Evolutionary conservation across 495 filamentous ascomycete genomes (phyloP).

Genomic region (Trichoderma gamsii): DNA sequence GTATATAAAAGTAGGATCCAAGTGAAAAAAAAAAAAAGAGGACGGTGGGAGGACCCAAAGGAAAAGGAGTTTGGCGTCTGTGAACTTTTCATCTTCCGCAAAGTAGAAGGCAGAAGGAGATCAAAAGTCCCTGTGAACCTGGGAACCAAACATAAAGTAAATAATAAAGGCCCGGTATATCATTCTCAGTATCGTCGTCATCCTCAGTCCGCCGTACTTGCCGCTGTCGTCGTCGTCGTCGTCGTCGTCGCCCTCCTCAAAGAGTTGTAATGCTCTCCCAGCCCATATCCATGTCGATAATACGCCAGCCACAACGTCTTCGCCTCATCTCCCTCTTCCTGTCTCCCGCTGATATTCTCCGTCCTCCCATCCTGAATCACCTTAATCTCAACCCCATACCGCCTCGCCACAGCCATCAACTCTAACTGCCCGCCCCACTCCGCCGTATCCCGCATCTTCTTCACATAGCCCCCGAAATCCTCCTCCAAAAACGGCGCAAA

Average conservation of each 20-base stretch:
- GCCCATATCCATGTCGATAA: constrained; percentile 83
- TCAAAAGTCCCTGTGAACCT: neutral
- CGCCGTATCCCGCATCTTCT: constrained; percentile 76
- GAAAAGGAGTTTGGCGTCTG: neutral
- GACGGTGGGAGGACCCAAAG: neutral
- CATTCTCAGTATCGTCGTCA: neutral
- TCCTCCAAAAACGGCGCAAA: constrained; percentile 72
- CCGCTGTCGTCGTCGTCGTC: constrained; percentile 17
- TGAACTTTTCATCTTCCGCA: neutral
- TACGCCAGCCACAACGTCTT: constrained; percentile 82
- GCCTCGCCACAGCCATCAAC: constrained; percentile 74
- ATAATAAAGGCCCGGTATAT: neutral
- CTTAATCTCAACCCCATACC: constrained; percentile 75
- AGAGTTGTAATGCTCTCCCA: constrained; percentile 97
- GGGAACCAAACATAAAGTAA: neutral
- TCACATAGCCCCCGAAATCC: constrained; percentile 63
- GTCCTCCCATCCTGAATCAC: constrained; percentile 79
- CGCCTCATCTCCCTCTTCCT: constrained; percentile 18
- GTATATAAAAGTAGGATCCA: neutral
- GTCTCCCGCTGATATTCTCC: constrained; percentile 59
- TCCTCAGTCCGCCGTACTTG: neutral
- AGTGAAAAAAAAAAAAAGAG: neutral
- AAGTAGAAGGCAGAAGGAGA: neutral
- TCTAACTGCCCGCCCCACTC: constrained; percentile 97
- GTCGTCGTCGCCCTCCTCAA: constrained; percentile 46